phyloP scores from a whole-genome alignment of 768 basidiomycete genomes.

The Nevesoporus exiguus region DNA sequence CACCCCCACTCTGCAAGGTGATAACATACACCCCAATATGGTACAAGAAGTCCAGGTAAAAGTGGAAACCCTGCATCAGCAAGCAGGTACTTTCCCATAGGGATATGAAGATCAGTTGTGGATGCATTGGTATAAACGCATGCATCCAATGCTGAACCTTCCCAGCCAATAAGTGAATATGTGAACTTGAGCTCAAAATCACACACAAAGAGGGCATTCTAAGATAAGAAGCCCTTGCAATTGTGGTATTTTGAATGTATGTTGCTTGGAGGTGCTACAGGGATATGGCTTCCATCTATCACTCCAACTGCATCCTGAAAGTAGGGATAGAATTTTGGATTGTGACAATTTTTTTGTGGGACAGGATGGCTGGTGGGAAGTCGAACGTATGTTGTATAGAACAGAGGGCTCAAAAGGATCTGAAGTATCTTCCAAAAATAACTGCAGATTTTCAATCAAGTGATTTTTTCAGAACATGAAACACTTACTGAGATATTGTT shows the following conservation, averaged over 20 bases:
- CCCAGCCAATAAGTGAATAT: background rate
- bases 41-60: background rate
- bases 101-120: background rate
- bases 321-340: background rate
- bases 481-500: background rate
- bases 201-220: background rate
- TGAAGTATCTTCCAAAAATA: background rate
- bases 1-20: background rate
- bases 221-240: background rate
- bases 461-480: background rate
- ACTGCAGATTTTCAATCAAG: background rate
- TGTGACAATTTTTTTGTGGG: background rate
- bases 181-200: background rate
- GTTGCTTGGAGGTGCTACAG: background rate
- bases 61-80: background rate
- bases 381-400: background rate
- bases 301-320: background rate
- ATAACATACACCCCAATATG: background rate
- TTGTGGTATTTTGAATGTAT: background rate
- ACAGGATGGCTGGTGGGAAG: background rate
- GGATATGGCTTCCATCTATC: too few species aligned
- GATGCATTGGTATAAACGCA: background rate
- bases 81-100: background rate
- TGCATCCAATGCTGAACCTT: background rate
- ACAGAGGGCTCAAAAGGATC: background rate